These are phyloP conservation scores for Pisolithus tinctorius DNA, from an alignment of 768 basidiomycete genomes.

Conservation along the genomic window DNA sequence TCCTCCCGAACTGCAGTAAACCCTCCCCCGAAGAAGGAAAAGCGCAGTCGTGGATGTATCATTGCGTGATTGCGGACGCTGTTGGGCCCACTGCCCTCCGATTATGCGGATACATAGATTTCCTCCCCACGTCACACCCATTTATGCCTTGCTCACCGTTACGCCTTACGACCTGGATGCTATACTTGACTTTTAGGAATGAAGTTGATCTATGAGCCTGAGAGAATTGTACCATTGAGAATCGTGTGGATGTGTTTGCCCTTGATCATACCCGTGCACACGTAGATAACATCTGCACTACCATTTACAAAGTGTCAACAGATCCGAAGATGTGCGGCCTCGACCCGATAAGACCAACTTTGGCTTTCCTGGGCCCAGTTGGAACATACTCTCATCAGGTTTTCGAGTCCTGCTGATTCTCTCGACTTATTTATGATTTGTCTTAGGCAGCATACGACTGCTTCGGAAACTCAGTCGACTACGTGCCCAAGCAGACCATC, in stretches of 20 bases:
- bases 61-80: slow-evolving; percentile 48
- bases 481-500: slow-evolving; percentile 35
- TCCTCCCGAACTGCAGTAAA: slow-evolving; percentile 46
- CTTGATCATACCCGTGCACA: neutral
- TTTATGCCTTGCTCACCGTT: slow-evolving; percentile 55
- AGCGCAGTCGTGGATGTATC: slow-evolving; percentile 50
- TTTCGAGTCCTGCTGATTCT: neutral
- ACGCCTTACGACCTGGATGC: slow-evolving; percentile 56
- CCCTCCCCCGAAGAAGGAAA: slow-evolving; percentile 58
- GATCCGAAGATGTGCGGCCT: slow-evolving; percentile 4
- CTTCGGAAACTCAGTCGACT: slow-evolving; percentile 41
- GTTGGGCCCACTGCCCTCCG: slow-evolving; percentile 10
- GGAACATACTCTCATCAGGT: slow-evolving; percentile 72
- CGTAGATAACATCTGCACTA: neutral
- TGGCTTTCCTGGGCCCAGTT: slow-evolving; percentile 60
- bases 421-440: slow-evolving; percentile 16
- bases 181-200: slow-evolving; percentile 30
- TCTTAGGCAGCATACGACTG: slow-evolving; percentile 39
- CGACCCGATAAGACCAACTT: slow-evolving; percentile 11
- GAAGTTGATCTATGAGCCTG: slow-evolving; percentile 25
- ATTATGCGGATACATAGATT: slow-evolving; percentile 29
- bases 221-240: neutral
- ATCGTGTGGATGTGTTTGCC: no score
- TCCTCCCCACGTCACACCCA: slow-evolving; percentile 46
- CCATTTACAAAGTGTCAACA: neutral